A percentile compares a stretch with the other conserved stretches of the same genome.
phyloP scores from a whole-genome alignment of 768 basidiomycete species.

The Leccinum truebloodii region DNA sequence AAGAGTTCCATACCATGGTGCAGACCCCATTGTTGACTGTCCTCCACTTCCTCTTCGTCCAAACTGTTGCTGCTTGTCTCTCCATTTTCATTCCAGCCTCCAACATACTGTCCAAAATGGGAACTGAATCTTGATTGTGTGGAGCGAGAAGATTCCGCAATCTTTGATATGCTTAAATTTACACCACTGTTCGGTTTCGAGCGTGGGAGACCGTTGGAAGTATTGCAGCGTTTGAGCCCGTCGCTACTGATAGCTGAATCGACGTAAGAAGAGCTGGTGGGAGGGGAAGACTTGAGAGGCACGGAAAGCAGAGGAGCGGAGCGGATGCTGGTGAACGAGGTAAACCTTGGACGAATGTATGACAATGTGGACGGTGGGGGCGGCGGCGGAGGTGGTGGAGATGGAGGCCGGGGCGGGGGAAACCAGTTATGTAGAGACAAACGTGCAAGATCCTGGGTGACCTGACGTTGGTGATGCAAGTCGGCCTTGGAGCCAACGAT shows the following conservation, averaged over 20 bases:
- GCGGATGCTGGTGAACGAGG: conserved; percentile 50
- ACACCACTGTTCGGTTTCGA: conserved; percentile 48
- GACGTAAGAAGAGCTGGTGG: conserved; percentile 61
- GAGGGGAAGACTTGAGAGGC: conserved; percentile 46
- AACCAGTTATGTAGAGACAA: conserved; percentile 86
- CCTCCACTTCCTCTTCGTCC: conserved; percentile 59
- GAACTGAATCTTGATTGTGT: conserved; percentile 57
- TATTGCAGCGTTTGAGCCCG: conserved; percentile 54
- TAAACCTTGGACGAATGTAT: conserved; percentile 38
- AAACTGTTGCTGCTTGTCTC: conserved; percentile 69
- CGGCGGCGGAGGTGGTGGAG: conserved; percentile 64
- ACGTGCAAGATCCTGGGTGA: conserved; percentile 82
- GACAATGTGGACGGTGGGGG: conserved; percentile 41
- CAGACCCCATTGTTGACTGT: conserved; percentile 69
- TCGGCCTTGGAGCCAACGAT: conserved; percentile 95
- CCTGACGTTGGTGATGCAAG: conserved; percentile 67
- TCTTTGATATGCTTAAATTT: conserved; percentile 33
- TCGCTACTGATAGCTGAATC: conserved; percentile 58
- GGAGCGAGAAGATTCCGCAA: conserved; percentile 43
- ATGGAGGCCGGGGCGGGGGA: conserved; percentile 71
- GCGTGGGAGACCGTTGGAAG: conserved; percentile 46
- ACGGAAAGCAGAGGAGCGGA: conserved; percentile 57
- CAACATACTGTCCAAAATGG: conserved; percentile 50
- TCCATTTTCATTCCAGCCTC: conserved; percentile 54
- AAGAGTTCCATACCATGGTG: conserved; percentile 85